Percentiles rank a stretch among this genome's conserved stretches.
Evolutionary conservation across 1,284 basidiomycete genomes (phyloP).

Genomic region (Cryptococcus deneoformans): DNA sequence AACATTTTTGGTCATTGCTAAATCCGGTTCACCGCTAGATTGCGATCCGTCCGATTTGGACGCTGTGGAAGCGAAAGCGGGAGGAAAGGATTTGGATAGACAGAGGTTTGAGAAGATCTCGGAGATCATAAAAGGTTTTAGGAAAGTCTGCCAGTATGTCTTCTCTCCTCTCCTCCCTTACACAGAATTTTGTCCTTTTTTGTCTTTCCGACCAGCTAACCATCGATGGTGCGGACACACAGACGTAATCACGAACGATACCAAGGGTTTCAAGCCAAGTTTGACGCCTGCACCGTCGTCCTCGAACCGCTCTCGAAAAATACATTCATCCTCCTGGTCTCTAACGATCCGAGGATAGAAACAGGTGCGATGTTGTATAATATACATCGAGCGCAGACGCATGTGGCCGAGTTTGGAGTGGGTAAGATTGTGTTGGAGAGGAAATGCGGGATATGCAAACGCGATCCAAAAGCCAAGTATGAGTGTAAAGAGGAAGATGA

Average conservation of each 20-base stretch:
- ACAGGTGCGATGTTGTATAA: constrained; percentile 53
- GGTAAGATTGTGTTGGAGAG: constrained; percentile 25
- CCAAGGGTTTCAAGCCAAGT: constrained; percentile 73
- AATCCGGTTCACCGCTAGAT: constrained; percentile 47
- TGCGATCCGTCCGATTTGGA: constrained; percentile 39
- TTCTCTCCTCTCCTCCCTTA: constrained; percentile 36
- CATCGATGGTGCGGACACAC: constrained; percentile 10
- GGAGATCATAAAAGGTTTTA: constrained; percentile 93
- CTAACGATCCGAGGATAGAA: constrained; percentile 76
- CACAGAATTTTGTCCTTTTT: background rate
- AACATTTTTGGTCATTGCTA: constrained; percentile 93
- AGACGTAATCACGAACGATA: constrained; percentile 65
- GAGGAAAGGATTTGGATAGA: constrained; percentile 60
- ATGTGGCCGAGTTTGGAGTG: constrained; percentile 50
- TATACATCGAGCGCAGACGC: constrained; percentile 49
- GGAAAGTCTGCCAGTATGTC: constrained; percentile 71
- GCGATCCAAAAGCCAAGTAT: constrained; percentile 33
- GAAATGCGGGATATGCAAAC: constrained; percentile 42
- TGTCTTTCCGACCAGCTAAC: constrained; percentile 28
- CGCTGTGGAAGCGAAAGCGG: constrained; percentile 34
- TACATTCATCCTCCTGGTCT: constrained; percentile 82
- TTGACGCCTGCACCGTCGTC: constrained; percentile 72
- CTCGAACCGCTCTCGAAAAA: constrained; percentile 91
- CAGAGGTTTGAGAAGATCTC: constrained; percentile 94
- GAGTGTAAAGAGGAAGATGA: constrained; percentile 33